A percentile compares a stretch with the other conserved stretches of the same genome.
phyloP scores from a whole-genome alignment of 371 early-diverging fungal genomes.

The Mucor irregularis region DNA sequence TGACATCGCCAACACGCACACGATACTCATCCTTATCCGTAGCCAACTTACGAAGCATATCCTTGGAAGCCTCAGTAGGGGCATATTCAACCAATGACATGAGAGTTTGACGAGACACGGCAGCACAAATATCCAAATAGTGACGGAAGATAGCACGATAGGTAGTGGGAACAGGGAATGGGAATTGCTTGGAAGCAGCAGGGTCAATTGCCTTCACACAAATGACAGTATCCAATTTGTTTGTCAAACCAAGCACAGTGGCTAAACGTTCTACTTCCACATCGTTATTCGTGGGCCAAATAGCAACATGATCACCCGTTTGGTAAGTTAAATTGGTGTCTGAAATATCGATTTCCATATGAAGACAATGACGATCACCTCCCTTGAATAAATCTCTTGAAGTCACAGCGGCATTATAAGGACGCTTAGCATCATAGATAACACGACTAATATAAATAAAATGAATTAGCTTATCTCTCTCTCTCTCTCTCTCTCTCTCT shows the following conservation, averaged over 20 bases:
- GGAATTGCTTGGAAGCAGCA: conserved; percentile 68
- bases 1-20: conserved; percentile 60
- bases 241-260: conserved; percentile 59
- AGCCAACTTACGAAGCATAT: conserved; percentile 56
- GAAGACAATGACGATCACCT: conserved; percentile 81
- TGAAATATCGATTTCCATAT: conserved; percentile 88
- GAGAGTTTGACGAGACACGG: conserved; percentile 66
- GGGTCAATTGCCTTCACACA: conserved; percentile 67
- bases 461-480: not conserved
- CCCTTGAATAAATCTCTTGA: conserved; percentile 70
- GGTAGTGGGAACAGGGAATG: conserved; percentile 88
- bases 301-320: conserved; percentile 94
- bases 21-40: conserved; percentile 76
- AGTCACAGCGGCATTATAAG: conserved; percentile 69
- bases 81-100: conserved; percentile 62
- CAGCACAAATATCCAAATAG: conserved; percentile 86
- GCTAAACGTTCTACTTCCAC: conserved; percentile 73
- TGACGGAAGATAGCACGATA: conserved; percentile 86
- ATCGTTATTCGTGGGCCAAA: conserved; percentile 88
- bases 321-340: conserved; percentile 82
- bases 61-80: conserved; percentile 58
- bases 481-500: not conserved
- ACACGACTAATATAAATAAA: not conserved
- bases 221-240: conserved; percentile 66
- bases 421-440: conserved; percentile 81